These are phyloP conservation scores for Pseudohalonectria lignicola DNA, from an alignment of 2,329 filamentous ascomycete species.

Conservation along the genomic window DNA sequence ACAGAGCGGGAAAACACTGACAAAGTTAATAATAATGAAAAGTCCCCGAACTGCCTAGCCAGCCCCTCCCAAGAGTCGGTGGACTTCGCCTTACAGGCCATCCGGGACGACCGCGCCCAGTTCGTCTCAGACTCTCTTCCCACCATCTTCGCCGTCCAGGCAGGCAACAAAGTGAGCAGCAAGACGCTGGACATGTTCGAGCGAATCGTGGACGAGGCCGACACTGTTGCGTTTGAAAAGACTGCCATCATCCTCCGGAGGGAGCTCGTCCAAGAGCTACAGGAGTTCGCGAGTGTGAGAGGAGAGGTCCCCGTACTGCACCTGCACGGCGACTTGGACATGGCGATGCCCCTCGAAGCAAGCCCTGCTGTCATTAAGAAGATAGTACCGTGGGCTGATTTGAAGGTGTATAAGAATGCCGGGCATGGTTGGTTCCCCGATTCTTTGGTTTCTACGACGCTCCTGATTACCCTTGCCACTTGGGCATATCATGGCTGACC, in stretches of 20 bases:
- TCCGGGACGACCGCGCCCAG: constrained; percentile 3
- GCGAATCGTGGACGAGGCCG: constrained; percentile 6
- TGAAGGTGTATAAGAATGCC: constrained; percentile 7
- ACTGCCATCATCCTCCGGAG: constrained; percentile 2
- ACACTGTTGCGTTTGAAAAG: constrained; percentile 7
- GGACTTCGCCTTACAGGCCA: constrained; percentile 3
- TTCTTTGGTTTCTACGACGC: background rate
- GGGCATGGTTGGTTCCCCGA: constrained; percentile 7
- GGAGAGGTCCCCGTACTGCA: constrained; percentile 4
- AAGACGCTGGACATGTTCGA: constrained; percentile 8
- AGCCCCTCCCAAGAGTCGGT: background rate
- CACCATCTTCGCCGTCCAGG: constrained; percentile 5
- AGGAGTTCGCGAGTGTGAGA: background rate
- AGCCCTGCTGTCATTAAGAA: constrained; percentile 3
- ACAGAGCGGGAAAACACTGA: no score
- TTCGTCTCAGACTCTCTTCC: constrained; percentile 3
- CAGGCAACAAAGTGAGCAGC: constrained; percentile 1
- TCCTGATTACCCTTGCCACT: no score
- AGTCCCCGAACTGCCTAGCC: no score
- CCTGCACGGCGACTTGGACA: constrained; percentile 7
- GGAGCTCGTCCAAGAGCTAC: constrained; percentile 4
- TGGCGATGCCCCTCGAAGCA: constrained; percentile 6
- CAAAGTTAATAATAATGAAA: no score
- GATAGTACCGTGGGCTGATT: constrained; percentile 6
- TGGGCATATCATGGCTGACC: no score